Evolutionary conservation across 805 yeast genomes (phyloP).

Genomic region (Metschnikowia chrysomelidarum): DNA sequence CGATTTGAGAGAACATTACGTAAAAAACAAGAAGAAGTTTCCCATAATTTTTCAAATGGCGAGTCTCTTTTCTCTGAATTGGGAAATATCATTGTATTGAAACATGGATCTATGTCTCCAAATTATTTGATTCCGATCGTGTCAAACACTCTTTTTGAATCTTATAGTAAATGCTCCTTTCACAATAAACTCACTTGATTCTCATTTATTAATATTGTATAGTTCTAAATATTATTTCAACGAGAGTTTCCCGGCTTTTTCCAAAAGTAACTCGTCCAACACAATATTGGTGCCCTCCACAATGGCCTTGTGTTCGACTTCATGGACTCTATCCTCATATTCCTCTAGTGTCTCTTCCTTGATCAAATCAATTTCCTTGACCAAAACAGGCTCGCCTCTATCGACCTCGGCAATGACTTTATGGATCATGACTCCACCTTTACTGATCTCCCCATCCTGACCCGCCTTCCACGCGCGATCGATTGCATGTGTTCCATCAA

Average conservation of each 20-base stretch:
- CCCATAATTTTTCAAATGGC: too few species aligned
- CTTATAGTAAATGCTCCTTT: too few species aligned
- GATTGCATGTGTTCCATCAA: slow-evolving; percentile 96
- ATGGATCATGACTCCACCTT: slow-evolving; percentile 96
- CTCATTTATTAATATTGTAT: not conserved
- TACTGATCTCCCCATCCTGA: slow-evolving; percentile 69
- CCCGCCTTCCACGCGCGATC: slow-evolving; percentile 97
- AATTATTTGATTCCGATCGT: too few species aligned
- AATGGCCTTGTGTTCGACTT: slow-evolving; percentile 83
- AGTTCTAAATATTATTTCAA: not conserved
- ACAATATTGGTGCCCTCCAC: slow-evolving; percentile 85
- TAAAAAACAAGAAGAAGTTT: too few species aligned
- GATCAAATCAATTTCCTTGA: slow-evolving; percentile 68
- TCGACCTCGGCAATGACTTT: slow-evolving; percentile 96
- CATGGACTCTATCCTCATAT: slow-evolving; percentile 82
- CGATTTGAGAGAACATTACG: too few species aligned
- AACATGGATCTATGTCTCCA: too few species aligned
- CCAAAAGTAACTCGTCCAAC: slow-evolving; percentile 32
- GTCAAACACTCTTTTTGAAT: too few species aligned
- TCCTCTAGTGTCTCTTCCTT: slow-evolving; percentile 75
- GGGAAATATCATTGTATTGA: too few species aligned
- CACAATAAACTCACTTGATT: too few species aligned
- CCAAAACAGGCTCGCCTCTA: slow-evolving; percentile 84
- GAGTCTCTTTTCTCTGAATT: too few species aligned
- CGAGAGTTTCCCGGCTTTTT: not conserved